Conservation (phyloP, 805 yeast species). For the Barnettozyma wickerhamii region DNA sequence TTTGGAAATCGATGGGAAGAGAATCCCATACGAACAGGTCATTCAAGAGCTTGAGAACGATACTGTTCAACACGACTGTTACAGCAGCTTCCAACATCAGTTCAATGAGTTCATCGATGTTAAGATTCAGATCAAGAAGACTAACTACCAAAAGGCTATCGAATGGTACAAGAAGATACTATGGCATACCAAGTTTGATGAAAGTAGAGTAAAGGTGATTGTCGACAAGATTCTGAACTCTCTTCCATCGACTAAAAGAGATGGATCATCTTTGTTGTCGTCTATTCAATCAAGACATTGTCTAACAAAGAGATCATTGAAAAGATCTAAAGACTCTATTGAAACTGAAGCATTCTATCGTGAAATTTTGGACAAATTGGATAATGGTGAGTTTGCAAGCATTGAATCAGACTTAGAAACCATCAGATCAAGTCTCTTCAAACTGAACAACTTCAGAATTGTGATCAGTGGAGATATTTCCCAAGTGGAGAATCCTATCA, state of each 20-base stretch:
- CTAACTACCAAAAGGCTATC: slow-evolving; percentile 63
- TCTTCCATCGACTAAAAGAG: slow-evolving; percentile 37
- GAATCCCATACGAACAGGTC: slow-evolving; percentile 70
- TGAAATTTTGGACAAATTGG: slow-evolving; percentile 43
- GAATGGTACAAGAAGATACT: slow-evolving; percentile 71
- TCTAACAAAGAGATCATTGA: slow-evolving; percentile 56
- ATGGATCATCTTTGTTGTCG: slow-evolving; percentile 51
- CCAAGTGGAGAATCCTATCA: slow-evolving; percentile 49
- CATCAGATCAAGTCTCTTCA: slow-evolving; percentile 49
- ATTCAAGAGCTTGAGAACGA: slow-evolving; percentile 69
- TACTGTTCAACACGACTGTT: slow-evolving; percentile 54
- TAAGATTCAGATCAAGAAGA: slow-evolving; percentile 53
- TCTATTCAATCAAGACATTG: slow-evolving; percentile 55
- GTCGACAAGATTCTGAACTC: slow-evolving; percentile 38
- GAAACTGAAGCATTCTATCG: slow-evolving; percentile 55
- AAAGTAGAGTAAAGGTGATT: slow-evolving; percentile 60
- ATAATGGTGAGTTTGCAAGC: slow-evolving; percentile 46
- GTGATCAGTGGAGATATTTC: slow-evolving; percentile 67
- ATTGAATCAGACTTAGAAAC: slow-evolving; percentile 47
- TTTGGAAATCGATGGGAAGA: slow-evolving; percentile 54
- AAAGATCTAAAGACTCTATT: slow-evolving; percentile 63
- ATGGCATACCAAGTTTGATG: slow-evolving; percentile 66
- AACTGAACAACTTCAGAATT: slow-evolving; percentile 56
- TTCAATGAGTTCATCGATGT: slow-evolving; percentile 66
- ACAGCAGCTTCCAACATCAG: slow-evolving; percentile 52